Base-by-base conservation (phyloP, 768 basidiomycete genomes). In the Phallus indusiatus region DNA sequence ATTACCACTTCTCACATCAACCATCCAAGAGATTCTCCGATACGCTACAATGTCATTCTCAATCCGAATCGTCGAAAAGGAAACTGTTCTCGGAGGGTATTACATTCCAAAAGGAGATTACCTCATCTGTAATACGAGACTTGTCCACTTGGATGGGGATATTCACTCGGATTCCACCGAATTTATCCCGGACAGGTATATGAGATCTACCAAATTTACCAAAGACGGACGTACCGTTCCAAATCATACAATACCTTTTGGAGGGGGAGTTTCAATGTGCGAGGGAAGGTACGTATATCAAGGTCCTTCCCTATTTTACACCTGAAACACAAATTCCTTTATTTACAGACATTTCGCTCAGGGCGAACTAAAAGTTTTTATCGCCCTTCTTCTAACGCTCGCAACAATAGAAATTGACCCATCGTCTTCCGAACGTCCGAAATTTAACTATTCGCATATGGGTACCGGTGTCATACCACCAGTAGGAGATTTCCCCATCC, bases 201-300 rank as follows among this genome's bases (percentile, higher is more conserved):
- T 62, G 35, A 47, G 53, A 5, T 54, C 61, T 18, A 62, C 35
- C 11, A 57, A 57, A 50, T 50, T 28, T 21, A 33, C 17, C 24
- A 65, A 64, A 55, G 60, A 63, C 18, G 62, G 65, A 8, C 59
- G 59, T 59, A 6, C 42, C 11, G 60, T 63, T 35, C 33, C 63
- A 7, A 67, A 64, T 55, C 62, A 66, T 42, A 52, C 61, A 12
- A 61, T 67, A 62, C 63, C 65, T 16, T 69, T 68, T 56, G 67
- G 67, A 12, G 66, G 68, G 33, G 67, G 66, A 21, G 62, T 64
- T 22, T 68, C 66, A 20, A 67, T 68, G 64, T 68, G 66, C 53
- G 66, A 67, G 54, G 67, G 68, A 18, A 59, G 68, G 60, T 66
- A 35, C 47, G 66, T 55, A 11, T 33, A n/a, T 10, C 54, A 37